phyloP scores from a whole-genome alignment of 2,329 filamentous ascomycete genomes.

The Aspergillus sp. region DNA sequence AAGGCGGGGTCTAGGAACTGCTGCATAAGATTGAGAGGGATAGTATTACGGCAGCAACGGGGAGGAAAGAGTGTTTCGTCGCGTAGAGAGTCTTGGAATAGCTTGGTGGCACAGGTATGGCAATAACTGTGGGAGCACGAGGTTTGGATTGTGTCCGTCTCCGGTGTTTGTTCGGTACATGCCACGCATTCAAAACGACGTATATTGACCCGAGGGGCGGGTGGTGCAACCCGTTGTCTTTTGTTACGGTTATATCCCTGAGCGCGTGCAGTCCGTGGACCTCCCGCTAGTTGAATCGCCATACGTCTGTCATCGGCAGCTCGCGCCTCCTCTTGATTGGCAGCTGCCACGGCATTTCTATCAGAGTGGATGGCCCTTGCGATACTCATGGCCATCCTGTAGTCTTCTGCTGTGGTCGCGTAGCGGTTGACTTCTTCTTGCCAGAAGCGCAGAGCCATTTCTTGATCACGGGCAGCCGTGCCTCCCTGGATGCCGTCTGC shows the following conservation, averaged over 20 bases:
- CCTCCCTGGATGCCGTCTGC: background rate
- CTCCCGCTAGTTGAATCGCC: background rate
- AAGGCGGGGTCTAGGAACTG: conserved; percentile 5
- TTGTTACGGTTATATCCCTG: background rate
- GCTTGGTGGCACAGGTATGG: conserved; percentile 9
- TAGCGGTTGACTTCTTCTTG: conserved; percentile 1
- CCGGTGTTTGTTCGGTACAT: conserved; percentile 2
- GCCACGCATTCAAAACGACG: conserved; percentile 2
- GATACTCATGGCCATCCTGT: background rate
- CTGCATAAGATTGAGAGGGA: conserved; percentile 7
- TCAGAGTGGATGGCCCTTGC: background rate
- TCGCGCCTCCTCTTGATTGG: background rate
- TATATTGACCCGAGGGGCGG: background rate
- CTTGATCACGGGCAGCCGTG: too few relatives aligned
- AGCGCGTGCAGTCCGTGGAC: too few relatives aligned
- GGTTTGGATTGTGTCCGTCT: background rate
- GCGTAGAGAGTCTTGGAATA: conserved; percentile 11
- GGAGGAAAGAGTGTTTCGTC: conserved; percentile 22
- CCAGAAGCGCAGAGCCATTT: conserved; percentile 2
- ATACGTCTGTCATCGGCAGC: background rate
- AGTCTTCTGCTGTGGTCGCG: background rate
- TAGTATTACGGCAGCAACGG: conserved; percentile 17
- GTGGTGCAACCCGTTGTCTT: background rate
- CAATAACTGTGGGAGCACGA: conserved; percentile 18
- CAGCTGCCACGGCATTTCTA: background rate